phyloP scores from a whole-genome alignment of 768 basidiomycete genomes.

The Pholiota conissans region DNA sequence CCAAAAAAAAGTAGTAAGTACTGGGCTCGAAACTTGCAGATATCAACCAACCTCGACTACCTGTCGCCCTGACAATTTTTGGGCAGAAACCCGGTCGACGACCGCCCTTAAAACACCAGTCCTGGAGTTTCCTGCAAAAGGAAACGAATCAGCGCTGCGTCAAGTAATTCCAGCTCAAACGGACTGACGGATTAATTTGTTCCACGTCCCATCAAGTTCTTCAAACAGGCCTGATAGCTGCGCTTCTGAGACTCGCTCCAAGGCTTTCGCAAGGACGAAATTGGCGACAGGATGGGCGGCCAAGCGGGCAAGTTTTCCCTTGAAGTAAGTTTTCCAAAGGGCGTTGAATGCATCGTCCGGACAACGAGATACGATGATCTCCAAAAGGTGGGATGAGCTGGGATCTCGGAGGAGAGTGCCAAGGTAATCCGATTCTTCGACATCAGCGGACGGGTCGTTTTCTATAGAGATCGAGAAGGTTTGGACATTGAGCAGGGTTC shows the following conservation, averaged over 20 bases:
- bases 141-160: not conserved
- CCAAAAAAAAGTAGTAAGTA: not conserved
- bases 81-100: conserved; percentile 61
- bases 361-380: conserved; percentile 67
- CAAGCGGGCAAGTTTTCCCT: conserved; percentile 67
- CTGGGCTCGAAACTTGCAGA: not conserved
- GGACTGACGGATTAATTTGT: conserved; percentile 69
- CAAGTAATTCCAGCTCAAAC: not conserved
- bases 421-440: conserved; percentile 75
- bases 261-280: conserved; percentile 83
- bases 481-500: not conserved
- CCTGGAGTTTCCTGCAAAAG: conserved; percentile 57
- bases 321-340: conserved; percentile 81
- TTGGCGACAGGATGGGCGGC: conserved; percentile 91
- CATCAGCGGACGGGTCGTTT: conserved; percentile 29
- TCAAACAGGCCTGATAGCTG: conserved; percentile 55
- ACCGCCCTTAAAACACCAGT: conserved; percentile 78
- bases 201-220: conserved; percentile 62
- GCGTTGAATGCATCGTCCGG: conserved; percentile 59
- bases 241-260: conserved; percentile 57
- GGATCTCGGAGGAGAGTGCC: conserved; percentile 80
- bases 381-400: conserved; percentile 89
- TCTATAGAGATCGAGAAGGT: conserved; percentile 29
- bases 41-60: conserved; percentile 54
- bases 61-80: conserved; percentile 46